Evolutionary conservation across 192 early-diverging fungal genomes (phyloP).

Genomic region (Coemansia sp.): DNA sequence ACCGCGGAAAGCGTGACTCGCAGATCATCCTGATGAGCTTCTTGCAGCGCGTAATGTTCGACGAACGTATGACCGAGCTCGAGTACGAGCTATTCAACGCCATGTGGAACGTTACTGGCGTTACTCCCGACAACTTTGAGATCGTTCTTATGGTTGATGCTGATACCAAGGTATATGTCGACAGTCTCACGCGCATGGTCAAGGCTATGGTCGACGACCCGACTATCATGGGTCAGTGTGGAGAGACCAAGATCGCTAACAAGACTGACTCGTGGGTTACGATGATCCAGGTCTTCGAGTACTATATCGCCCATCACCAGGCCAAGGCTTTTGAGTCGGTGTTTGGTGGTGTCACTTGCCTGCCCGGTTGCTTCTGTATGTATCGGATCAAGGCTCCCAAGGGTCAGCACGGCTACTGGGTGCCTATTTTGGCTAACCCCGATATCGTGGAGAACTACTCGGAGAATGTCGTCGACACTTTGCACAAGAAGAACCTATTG

Average conservation of each 20-base stretch:
- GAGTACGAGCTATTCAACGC: conserved; percentile 98
- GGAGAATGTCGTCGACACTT: conserved; percentile 93
- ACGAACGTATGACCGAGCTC: conserved; percentile 89
- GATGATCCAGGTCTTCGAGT: conserved; percentile 99
- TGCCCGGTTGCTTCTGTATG: conserved; percentile 99
- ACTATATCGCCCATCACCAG: conserved; percentile 97
- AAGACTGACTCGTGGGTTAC: conserved; percentile 95
- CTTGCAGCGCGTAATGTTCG: conserved; percentile 95
- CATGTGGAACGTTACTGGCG: conserved; percentile 99
- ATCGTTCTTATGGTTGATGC: conserved; percentile 98
- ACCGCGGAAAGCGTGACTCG: conserved; percentile 98
- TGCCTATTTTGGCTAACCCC: conserved; percentile 89
- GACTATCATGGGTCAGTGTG: conserved; percentile 93
- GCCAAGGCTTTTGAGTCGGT: conserved; percentile 98
- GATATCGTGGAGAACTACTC: conserved; percentile 89
- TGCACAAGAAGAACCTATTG: conserved; percentile 98
- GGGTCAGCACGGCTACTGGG: conserved; percentile 85
- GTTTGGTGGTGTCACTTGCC: conserved; percentile 96
- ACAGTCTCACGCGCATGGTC: conserved; percentile 95
- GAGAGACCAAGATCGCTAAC: conserved; percentile 95
- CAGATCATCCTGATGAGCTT: conserved; percentile 98
- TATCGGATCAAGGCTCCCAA: conserved; percentile 93
- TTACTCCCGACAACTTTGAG: conserved; percentile 98
- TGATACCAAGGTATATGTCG: conserved; percentile 90
- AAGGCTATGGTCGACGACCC: conserved; percentile 92